Conservation (phyloP, 805 yeast species). For the Candida nonsorbophila region DNA sequence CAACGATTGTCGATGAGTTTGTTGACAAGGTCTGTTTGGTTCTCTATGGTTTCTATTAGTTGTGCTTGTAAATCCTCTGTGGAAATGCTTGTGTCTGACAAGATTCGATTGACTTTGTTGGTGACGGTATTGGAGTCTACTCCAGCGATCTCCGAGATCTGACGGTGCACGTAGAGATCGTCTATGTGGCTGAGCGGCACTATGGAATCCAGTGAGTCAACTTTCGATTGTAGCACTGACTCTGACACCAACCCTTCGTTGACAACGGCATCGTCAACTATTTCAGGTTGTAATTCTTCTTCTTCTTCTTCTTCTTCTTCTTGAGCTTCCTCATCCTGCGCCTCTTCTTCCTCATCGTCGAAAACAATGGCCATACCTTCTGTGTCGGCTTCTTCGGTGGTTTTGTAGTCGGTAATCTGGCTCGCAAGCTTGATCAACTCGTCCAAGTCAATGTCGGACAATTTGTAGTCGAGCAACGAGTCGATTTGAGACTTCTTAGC, state of each 20-base stretch:
- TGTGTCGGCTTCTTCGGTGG: conserved; percentile 16
- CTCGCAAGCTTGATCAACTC: conserved; percentile 40
- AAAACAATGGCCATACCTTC: conserved; percentile 40
- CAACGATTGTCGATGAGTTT: conserved; percentile 6
- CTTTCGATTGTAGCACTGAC: not conserved
- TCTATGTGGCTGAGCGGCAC: not conserved
- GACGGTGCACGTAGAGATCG: not conserved
- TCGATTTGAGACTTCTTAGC: conserved; percentile 48
- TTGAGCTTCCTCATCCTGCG: conserved; percentile 16
- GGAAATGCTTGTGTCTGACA: too few species aligned
- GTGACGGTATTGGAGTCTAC: not conserved
- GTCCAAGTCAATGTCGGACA: conserved; percentile 42
- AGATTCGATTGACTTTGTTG: too few species aligned
- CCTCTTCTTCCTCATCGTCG: conserved; percentile 17
- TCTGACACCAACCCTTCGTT: not conserved
- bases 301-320: conserved; percentile 21
- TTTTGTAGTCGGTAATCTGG: conserved; percentile 46
- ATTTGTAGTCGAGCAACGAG: conserved; percentile 33
- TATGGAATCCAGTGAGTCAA: conserved; percentile 1
- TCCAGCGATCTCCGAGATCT: not conserved
- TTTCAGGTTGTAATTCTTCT: conserved; percentile 9
- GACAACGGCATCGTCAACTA: conserved; percentile 1
- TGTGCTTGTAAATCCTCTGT: too few species aligned
- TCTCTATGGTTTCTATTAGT: not conserved
- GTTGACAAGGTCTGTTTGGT: not conserved